These are phyloP conservation scores for Tolypocladium tropicale DNA, from an alignment of 2,329 filamentous ascomycete species.

Conservation along the genomic window DNA sequence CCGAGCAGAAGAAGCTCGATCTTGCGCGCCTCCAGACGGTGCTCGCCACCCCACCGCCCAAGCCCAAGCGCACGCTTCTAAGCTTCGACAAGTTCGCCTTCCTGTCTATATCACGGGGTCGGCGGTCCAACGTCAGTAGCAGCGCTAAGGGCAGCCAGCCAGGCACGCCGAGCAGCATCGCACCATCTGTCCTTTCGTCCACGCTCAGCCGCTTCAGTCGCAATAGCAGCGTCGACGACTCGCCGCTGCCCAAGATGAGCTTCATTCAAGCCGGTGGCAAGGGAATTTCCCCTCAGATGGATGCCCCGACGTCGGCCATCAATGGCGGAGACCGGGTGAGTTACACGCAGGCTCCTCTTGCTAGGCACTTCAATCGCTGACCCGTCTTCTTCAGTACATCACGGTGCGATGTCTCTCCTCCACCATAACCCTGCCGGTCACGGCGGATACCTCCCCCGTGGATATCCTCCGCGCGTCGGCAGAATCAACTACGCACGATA, in stretches of 20 bases:
- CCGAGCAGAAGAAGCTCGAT: constrained; percentile 39
- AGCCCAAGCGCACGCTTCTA: constrained; percentile 19
- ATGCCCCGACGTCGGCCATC: constrained; percentile 71
- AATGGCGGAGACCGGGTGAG: constrained; percentile 70
- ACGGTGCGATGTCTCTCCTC: constrained; percentile 62
- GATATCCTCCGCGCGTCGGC: constrained; percentile 64
- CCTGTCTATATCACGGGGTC: constrained; percentile 24
- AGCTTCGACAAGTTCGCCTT: constrained; percentile 39
- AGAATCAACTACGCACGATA: constrained; percentile 49
- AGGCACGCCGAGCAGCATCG: constrained; percentile 21
- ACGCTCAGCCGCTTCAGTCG: constrained; percentile 23
- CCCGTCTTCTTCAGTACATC: constrained; percentile 41
- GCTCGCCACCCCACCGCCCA: constrained; percentile 16
- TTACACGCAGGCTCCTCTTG: constrained; percentile 4
- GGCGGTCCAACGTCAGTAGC: constrained; percentile 27
- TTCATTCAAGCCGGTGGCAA: constrained; percentile 34
- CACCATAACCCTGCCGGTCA: constrained; percentile 61
- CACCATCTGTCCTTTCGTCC: constrained; percentile 24
- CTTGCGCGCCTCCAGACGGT: constrained; percentile 33
- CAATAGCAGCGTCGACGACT: constrained; percentile 22
- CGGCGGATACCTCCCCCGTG: constrained; percentile 59
- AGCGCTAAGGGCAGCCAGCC: constrained; percentile 15
- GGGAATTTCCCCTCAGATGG: constrained; percentile 43
- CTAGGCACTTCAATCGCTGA: neutral
- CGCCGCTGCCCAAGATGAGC: constrained; percentile 20